Percentiles rank a stretch among this genome's conserved stretches.
These are phyloP conservation scores for Didymella keratinophila DNA, from an alignment of 2,329 filamentous ascomycete species.

Conservation along the genomic window DNA sequence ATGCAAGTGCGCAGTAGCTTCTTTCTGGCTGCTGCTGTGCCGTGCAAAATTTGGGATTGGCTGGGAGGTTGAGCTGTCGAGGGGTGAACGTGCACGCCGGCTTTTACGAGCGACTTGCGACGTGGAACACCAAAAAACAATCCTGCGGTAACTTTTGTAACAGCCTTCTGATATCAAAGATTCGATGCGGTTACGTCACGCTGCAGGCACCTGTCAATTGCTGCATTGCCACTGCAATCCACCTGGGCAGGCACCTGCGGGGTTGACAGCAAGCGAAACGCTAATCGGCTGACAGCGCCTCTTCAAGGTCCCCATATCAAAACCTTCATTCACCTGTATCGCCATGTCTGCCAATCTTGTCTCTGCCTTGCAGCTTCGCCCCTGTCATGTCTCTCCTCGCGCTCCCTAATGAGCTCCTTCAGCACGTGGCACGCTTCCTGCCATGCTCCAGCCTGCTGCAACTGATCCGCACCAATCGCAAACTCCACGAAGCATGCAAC, in stretches of 20 bases:
- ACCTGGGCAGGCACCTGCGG: constrained; percentile 15
- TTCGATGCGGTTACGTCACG: neutral
- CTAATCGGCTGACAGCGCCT: constrained; percentile 5
- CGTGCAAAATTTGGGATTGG: neutral
- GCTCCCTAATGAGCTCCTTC: constrained; percentile 34
- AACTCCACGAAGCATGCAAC: constrained; percentile 26
- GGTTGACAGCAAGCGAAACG: constrained; percentile 11
- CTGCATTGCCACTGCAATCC: constrained; percentile 1
- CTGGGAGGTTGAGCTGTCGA: neutral
- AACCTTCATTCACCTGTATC: neutral
- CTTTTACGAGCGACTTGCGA: neutral
- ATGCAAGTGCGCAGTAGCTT: neutral
- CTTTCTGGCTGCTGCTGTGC: neutral
- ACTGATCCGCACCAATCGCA: constrained; percentile 23
- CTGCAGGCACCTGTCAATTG: neutral
- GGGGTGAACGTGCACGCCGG: neutral
- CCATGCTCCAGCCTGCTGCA: constrained; percentile 28
- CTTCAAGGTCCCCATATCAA: neutral
- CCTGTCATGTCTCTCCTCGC: constrained; percentile 13
- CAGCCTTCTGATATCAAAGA: neutral
- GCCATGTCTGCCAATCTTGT: neutral
- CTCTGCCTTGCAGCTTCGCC: neutral
- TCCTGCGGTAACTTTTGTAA: neutral
- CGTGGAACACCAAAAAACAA: neutral
- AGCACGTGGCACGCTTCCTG: constrained; percentile 28